Evolutionary conservation across 495 filamentous ascomycete species (phyloP), one percentile per base, ranked within the genome.

Genomic region (Neohortaea acidophila): DNA sequence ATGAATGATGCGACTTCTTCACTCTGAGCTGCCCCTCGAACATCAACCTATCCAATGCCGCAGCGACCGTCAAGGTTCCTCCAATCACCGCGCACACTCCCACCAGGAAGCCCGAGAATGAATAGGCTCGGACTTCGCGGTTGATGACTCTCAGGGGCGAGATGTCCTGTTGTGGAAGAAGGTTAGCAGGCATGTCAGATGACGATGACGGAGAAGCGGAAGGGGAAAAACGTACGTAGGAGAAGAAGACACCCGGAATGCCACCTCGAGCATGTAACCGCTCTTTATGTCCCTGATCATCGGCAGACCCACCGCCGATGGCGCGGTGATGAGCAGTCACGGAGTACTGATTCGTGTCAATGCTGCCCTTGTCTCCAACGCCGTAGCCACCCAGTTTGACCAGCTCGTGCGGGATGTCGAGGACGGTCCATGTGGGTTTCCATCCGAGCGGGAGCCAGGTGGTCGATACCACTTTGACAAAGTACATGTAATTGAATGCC

Each of bases 121-220:
- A 74, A 64, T 94, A 94, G 13, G 74, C 62, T 14, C 83, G 74
- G 44, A 79, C 79, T 65, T 99, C 89, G 27, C 84, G 75, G 65
- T 96, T 99, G 63, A 99, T 80, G 29, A 99, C 91, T 61, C 96
- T 99, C 91, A 99, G 96, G 21, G 89, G 89, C 2, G 89, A 96
- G 61, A 99, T 96, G 56, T 99, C 89, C 77, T 84, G 42, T 21
- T 15, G 5, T 10, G 11, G 8, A 9, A 44, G 35, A 46, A 36
- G 20, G 31, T 33, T 31, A 20, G 18, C n/a, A 34, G 20, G 13
- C 24, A 36, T 43, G 37, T 29, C 21, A 42, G 47, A 4, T 14
- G 25, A 38, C 15, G 8, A 22, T 23, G 29, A 36, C 19, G 14
- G 14, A 15, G 19, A 27, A 5, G 17, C 20, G 30, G 11, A 19